These are phyloP conservation scores for Penicillium sp. DNA, from an alignment of 2,329 filamentous ascomycete species.

Conservation along the genomic window DNA sequence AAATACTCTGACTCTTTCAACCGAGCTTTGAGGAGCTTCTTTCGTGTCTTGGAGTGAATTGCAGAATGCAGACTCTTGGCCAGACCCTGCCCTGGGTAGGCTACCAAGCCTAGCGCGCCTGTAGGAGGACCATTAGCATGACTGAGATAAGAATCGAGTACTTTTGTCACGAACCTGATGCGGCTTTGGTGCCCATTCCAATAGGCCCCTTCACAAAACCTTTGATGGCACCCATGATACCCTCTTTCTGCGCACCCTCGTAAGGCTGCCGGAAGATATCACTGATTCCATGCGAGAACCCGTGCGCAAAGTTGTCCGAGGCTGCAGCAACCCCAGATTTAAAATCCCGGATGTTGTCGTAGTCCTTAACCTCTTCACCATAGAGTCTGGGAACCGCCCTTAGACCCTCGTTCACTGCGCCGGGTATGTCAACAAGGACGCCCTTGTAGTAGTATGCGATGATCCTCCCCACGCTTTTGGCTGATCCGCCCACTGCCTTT, in stretches of 20 bases:
- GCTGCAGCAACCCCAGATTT: constrained; percentile 34
- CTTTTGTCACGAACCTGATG: constrained; percentile 2
- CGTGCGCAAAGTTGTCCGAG: constrained; percentile 32
- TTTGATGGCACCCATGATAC: constrained; percentile 32
- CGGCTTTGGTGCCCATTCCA: constrained; percentile 8
- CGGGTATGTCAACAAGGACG: constrained; percentile 36
- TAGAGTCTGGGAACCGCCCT: constrained; percentile 36
- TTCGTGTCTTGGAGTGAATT: constrained; percentile 26
- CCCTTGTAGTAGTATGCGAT: constrained; percentile 32
- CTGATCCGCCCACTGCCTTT: constrained; percentile 16
- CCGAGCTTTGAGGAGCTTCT: constrained; percentile 23
- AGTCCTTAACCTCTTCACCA: constrained; percentile 34
- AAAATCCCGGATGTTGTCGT: constrained; percentile 34
- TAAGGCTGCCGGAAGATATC: constrained; percentile 32
- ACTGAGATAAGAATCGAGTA: no score
- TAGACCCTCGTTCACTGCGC: constrained; percentile 38
- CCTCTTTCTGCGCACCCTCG: constrained; percentile 33
- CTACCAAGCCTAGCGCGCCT: constrained; percentile 30
- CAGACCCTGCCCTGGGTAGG: constrained; percentile 34
- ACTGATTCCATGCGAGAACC: constrained; percentile 34
- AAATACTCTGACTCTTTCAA: constrained; percentile 21
- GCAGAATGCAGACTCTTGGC: constrained; percentile 32
- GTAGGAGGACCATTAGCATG: background rate
- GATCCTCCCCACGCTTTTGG: constrained; percentile 28
- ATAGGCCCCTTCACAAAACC: constrained; percentile 35